These are phyloP conservation scores for Scalesia atractyloides DNA, from an alignment of 129 eudicot genomes.

Conservation along the genomic window DNA sequence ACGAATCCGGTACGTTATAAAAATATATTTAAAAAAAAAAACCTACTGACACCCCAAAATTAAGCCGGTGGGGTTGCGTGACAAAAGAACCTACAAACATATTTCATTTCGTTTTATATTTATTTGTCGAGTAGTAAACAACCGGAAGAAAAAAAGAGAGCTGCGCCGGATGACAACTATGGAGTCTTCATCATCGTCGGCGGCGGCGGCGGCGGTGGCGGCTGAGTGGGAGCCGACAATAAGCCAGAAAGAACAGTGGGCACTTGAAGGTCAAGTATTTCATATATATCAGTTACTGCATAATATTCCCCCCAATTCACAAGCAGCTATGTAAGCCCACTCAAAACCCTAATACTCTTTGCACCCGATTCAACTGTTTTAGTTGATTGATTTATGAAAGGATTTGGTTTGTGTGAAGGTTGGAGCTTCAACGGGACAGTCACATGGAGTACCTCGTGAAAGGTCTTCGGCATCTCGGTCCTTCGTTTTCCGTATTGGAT, in stretches of 20 bases:
- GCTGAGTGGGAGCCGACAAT: slow-evolving; percentile 39
- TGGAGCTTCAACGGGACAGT: slow-evolving; percentile 67
- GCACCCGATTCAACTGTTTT: neutral
- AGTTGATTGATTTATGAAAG: slow-evolving; percentile 17
- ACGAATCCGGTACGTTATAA: too few species aligned
- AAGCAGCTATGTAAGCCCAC: slow-evolving; percentile 51
- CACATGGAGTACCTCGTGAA: slow-evolving; percentile 70
- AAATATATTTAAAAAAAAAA: too few species aligned
- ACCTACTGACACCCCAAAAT: too few species aligned
- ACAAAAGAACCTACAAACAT: too few species aligned
- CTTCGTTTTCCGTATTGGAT: slow-evolving; percentile 64
- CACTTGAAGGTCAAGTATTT: slow-evolving; percentile 50
- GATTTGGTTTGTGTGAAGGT: slow-evolving; percentile 32
- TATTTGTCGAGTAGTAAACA: neutral
- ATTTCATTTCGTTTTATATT: too few species aligned
- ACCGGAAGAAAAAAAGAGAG: slow-evolving; percentile 18
- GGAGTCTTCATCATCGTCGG: slow-evolving; percentile 29
- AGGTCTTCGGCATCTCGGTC: slow-evolving; percentile 68
- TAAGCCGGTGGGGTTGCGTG: too few species aligned
- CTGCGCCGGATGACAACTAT: slow-evolving; percentile 15
- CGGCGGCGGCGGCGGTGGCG: slow-evolving; percentile 19
- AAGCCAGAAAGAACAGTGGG: slow-evolving; percentile 72
- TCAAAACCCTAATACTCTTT: slow-evolving; percentile 3
- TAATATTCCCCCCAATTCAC: slow-evolving; percentile 61
- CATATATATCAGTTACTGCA: slow-evolving; percentile 41